Percentiles rank a stretch among this genome's conserved stretches.
Conservation (phyloP, 2,329 filamentous ascomycete genomes). For the Fusarium redolens region DNA sequence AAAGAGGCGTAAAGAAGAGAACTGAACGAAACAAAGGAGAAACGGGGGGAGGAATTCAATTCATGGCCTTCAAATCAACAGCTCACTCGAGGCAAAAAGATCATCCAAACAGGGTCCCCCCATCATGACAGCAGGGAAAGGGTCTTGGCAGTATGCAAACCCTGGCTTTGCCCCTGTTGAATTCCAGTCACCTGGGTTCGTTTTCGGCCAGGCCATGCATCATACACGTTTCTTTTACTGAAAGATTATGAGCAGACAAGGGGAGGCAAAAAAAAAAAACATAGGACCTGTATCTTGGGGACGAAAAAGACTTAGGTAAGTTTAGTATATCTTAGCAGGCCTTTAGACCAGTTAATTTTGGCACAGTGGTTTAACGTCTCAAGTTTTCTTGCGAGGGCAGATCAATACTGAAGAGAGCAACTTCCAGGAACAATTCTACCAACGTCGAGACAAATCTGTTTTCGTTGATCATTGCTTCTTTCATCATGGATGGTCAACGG, state of each 20-base stretch:
- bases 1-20: not conserved
- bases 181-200: constrained; percentile 5
- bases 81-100: not conserved
- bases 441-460: not conserved
- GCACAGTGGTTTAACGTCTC: not conserved
- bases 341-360: not conserved
- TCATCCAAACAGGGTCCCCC: not conserved
- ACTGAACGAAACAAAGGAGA: not conserved
- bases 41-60: not conserved
- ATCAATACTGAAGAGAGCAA: not conserved
- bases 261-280: not conserved
- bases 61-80: not conserved
- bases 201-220: not conserved
- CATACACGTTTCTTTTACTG: not conserved
- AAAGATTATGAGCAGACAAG: accelerated
- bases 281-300: not conserved
- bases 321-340: not conserved
- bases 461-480: not conserved
- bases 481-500: not conserved
- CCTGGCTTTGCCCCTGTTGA: not conserved
- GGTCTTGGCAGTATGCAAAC: not conserved
- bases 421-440: constrained; percentile 3
- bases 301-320: not conserved
- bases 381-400: not conserved
- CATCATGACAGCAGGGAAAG: not conserved